phyloP scores from a whole-genome alignment of 2,329 filamentous ascomycete species.

The Pestalotiopsis sp. region DNA sequence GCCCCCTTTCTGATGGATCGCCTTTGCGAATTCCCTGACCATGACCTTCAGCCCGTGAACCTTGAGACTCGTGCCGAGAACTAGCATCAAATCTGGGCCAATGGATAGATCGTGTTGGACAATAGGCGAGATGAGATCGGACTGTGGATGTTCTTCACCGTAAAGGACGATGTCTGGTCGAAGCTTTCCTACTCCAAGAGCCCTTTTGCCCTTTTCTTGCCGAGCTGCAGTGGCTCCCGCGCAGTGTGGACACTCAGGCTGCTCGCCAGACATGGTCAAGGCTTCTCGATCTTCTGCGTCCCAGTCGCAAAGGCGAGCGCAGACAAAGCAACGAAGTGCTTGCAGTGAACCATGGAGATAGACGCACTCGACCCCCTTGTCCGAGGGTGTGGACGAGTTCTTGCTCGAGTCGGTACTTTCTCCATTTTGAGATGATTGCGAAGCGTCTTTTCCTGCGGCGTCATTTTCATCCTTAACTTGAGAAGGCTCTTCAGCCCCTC shows the following conservation, averaged over 20 bases:
- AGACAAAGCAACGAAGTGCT: constrained; percentile 65
- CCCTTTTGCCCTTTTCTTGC: constrained; percentile 67
- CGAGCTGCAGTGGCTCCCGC: constrained; percentile 63
- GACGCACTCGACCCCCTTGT: constrained; percentile 64
- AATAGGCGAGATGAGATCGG: constrained; percentile 68
- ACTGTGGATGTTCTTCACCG: constrained; percentile 72
- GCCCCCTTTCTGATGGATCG: constrained; percentile 68
- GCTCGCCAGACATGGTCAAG: constrained; percentile 63
- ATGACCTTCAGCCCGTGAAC: constrained; percentile 74
- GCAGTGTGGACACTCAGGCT: constrained; percentile 70
- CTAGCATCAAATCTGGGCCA: constrained; percentile 68
- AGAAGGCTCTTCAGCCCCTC: constrained; percentile 30
- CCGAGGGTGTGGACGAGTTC: constrained; percentile 24
- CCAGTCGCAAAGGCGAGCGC: constrained; percentile 60
- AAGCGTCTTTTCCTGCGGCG: constrained; percentile 19
- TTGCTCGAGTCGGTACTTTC: constrained; percentile 21
- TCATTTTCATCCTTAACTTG: constrained; percentile 19
- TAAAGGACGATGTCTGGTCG: constrained; percentile 76
- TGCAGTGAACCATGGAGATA: constrained; percentile 72
- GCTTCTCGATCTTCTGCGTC: constrained; percentile 57
- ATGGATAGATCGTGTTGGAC: constrained; percentile 68
- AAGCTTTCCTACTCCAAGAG: constrained; percentile 67
- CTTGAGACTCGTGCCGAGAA: constrained; percentile 71
- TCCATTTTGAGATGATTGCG: constrained; percentile 20
- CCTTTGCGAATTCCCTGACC: constrained; percentile 71